Base-by-base conservation (phyloP, 139 green algal genomes). In the Mesotaenium endlicherianum region DNA sequence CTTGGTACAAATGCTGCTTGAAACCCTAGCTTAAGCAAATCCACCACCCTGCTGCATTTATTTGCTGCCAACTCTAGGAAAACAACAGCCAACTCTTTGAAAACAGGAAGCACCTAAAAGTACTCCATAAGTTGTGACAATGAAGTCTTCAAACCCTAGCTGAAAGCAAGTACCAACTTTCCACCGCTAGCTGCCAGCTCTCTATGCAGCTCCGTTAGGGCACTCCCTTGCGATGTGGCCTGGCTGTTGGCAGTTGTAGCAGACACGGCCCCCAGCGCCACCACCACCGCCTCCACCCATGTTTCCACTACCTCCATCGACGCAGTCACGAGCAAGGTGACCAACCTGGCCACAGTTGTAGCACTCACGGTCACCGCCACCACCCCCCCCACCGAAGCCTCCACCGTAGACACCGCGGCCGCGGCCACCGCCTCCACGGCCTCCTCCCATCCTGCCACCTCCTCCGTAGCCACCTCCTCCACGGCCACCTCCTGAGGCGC, bases 181-280 rank as follows among this genome's bases (percentile, higher is more conserved):
- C 47, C 47, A 8, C 8, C 47, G 8, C 47, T 14, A 8, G 47
- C 14, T 26, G 47, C 74, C 74, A 34, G 31, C 74, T 11, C 74
- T 36, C 8, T 36, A 30, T 16, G 31, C 74, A 36, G 31, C 79
- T 38, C 40, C 64, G 3, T 55, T 77, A 4, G 83, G 83, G 70
- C 76, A 88, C 4, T 88, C 76, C 16, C 83, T 6, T 2, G 83
- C 76, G 50, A 88, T 81, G 58, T 88, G 83, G 0, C 84, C 84
- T 11, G 77, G 84, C 77, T 83, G 26, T 41, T 70, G 70, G 74
- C 84, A 89, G 45, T 78, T 82, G 80, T 86, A 85, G 75, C 84
- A 89, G 30, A 26, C 44, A 3, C 80, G 30, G 41, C 60, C 67
- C 16, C 64, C 64, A 34, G 53, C 77, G 31, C 68, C 64, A 34